Evolutionary conservation across 305 asterid genomes (phyloP).

Genomic region (Fraxinus platypoda): DNA sequence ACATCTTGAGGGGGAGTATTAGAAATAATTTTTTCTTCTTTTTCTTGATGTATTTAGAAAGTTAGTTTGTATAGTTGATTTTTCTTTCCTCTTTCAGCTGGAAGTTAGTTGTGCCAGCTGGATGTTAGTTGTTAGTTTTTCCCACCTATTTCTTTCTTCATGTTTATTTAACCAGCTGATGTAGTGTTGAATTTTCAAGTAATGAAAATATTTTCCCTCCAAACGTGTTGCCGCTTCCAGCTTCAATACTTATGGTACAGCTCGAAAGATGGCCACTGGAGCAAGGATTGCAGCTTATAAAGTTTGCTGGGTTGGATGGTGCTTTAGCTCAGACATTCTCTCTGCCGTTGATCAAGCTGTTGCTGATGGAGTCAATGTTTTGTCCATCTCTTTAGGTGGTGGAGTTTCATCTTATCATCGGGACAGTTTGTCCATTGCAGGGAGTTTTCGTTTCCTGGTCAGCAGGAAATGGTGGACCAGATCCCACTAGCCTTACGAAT

Average conservation of each 20-base stretch:
- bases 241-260: constrained; percentile 47
- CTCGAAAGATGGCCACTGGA: constrained; percentile 82
- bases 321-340: constrained; percentile 84
- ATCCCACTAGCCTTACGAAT: constrained; percentile 77
- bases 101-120: too few relatives aligned
- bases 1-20: too few relatives aligned
- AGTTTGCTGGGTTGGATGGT: constrained; percentile 91
- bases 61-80: too few relatives aligned
- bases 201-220: too few relatives aligned
- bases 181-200: too few relatives aligned
- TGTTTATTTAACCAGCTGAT: too few relatives aligned
- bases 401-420: constrained; percentile 71
- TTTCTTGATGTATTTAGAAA: too few relatives aligned
- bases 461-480: constrained; percentile 94
- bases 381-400: constrained; percentile 85
- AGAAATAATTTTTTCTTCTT: too few relatives aligned
- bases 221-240: too few relatives aligned
- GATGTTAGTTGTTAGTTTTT: too few relatives aligned
- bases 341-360: constrained; percentile 89
- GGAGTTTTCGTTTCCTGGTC: constrained; percentile 85
- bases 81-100: too few relatives aligned
- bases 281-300: constrained; percentile 81
- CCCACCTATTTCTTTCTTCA: too few relatives aligned
- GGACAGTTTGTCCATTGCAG: constrained; percentile 67
- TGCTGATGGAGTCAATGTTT: constrained; percentile 72